Percentiles rank a stretch among this genome's conserved stretches.
phyloP scores from a whole-genome alignment of 371 early-diverging fungal genomes.

The Mucor circinelloides region DNA sequence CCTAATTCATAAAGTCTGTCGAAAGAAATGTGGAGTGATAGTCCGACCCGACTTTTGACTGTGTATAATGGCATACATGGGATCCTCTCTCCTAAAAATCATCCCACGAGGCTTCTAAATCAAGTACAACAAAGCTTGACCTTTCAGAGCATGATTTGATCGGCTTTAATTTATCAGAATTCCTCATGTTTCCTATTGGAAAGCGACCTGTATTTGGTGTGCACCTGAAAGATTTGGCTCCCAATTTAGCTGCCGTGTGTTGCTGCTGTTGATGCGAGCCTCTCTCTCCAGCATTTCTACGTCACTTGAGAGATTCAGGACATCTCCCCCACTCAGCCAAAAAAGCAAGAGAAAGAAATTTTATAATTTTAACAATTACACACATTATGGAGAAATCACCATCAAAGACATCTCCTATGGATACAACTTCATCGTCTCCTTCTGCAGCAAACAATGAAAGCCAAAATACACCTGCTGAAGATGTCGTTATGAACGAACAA shows the following conservation, averaged over 20 bases:
- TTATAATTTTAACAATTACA: neutral
- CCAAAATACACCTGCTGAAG: neutral
- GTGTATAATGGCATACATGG: neutral
- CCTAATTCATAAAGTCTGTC: neutral
- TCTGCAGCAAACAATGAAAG: neutral
- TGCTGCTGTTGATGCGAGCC: no score
- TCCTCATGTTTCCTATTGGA: neutral
- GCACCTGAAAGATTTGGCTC: neutral
- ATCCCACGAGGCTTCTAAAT: constrained; percentile 3
- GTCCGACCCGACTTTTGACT: neutral
- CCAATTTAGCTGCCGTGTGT: no score
- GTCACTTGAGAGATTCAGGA: no score
- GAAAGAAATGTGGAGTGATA: neutral
- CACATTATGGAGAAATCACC: neutral
- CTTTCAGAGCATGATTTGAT: constrained; percentile 1
- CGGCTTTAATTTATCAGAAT: neutral
- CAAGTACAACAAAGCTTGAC: constrained; percentile 2
- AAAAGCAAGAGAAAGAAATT: neutral
- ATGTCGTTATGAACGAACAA: neutral
- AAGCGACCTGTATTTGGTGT: neutral
- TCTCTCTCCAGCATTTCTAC: no score
- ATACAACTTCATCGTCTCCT: neutral
- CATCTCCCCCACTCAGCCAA: neutral
- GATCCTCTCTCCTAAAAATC: neutral
- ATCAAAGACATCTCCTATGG: constrained; percentile 2